Evolutionary conservation across 805 yeast species (phyloP), one percentile per base, ranked within the genome.

Genomic region (Spencermartinsiella europaea): DNA sequence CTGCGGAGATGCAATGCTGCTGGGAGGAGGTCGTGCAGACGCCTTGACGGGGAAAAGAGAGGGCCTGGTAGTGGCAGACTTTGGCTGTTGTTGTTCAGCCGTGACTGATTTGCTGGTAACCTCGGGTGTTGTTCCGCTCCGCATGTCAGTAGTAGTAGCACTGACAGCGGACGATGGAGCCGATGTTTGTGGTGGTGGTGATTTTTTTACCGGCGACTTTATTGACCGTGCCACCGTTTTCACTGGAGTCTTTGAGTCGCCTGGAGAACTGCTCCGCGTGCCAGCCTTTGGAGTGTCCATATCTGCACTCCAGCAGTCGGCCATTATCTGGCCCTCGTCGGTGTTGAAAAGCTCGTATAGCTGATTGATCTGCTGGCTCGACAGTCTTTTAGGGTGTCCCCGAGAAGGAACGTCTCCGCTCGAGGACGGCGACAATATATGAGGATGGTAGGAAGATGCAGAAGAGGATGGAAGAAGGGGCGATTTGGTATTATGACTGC

Each of bases 101-200:
- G 43, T 5, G 17, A 12, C 15, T 20, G 41, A 21, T 14, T 17
- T 21, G 17, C 15, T 4, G 12, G 27, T 4, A 34, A 21, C 17
- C 17, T 16, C 7, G 17, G 27, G 36, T 4, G 3, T 17, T 21
- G 38, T 4, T 20, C 22, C 31, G n/a, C n/a, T n/a, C n/a, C n/a
- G n/a, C n/a, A n/a, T n/a, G n/a, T n/a, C n/a, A n/a, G n/a, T n/a
- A n/a, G n/a, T n/a, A n/a, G n/a, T n/a, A 5, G 10, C 17, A 4
- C n/a, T 12, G 5, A 21, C 41, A 3, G 43, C 15, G 4, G 43
- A 12, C 15, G 17, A 10, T 33, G 34, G 14, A 17, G 41, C 21
- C 4, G 39, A 17, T 10, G 45, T 14, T 42, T 40, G 15, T 42
- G 42, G 19, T 17, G 8, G 16, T 42, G 39, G 5, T 33, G 34